A percentile compares a stretch with the other conserved stretches of the same genome.
Evolutionary conservation across 148 eudicot species (phyloP).

Genomic region (Camellia lanceoleosa): DNA sequence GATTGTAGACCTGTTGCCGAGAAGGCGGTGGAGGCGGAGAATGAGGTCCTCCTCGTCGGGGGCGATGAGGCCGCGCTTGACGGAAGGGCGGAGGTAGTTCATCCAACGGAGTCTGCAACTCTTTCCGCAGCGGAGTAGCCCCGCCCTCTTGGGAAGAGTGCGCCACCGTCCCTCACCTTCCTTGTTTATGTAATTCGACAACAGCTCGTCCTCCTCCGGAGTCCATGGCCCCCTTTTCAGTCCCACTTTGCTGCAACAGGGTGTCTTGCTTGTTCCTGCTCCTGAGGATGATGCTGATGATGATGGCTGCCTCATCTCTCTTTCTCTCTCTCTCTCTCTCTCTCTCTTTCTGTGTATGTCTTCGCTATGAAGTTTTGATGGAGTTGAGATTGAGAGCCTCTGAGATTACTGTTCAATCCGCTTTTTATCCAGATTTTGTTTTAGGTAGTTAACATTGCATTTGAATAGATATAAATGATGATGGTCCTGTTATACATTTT

Average conservation of each 20-base stretch:
- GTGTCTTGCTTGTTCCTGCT: slow-evolving; percentile 12
- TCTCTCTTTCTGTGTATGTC: too few species aligned
- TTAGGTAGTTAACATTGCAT: too few species aligned
- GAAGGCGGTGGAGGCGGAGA: slow-evolving; percentile 65
- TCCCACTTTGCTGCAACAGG: slow-evolving; percentile 44
- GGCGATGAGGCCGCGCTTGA: slow-evolving; percentile 60
- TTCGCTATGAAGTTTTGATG: neutral
- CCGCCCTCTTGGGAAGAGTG: slow-evolving; percentile 43
- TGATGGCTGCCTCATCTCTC: slow-evolving; percentile 28
- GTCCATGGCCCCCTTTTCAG: slow-evolving; percentile 71
- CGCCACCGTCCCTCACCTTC: slow-evolving; percentile 45
- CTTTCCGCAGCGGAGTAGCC: slow-evolving; percentile 58
- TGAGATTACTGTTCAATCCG: too few species aligned
- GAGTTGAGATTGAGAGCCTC: neutral
- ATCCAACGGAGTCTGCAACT: slow-evolving; percentile 69
- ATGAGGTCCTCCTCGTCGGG: slow-evolving; percentile 71
- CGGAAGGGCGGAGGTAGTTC: slow-evolving; percentile 56
- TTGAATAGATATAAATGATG: too few species aligned
- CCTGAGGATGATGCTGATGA: slow-evolving; percentile 18
- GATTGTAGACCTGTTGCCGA: slow-evolving; percentile 49
- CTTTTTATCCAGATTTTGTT: too few species aligned
- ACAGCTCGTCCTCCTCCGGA: slow-evolving; percentile 52
- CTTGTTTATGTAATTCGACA: slow-evolving; percentile 35
- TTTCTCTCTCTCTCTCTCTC: slow-evolving; percentile 13
- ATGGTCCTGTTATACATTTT: too few species aligned